Evolutionary conservation across 169 alveolate species (phyloP), one percentile per base, ranked within the genome.

Genomic region (Besnoitia besnoiti): DNA sequence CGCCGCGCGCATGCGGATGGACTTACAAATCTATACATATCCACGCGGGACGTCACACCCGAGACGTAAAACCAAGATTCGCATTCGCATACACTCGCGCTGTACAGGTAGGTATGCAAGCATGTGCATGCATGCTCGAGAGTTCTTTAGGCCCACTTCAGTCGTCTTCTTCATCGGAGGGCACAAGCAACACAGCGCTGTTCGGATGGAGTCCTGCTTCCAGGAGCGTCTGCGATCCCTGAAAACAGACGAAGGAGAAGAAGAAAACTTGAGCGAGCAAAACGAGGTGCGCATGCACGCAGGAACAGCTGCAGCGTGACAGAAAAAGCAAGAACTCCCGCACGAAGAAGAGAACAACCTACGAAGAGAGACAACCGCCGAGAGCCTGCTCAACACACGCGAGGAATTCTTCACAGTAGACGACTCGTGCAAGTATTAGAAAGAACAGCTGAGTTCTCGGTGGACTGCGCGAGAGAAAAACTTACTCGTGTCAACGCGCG

Each of bases 161-260:
- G 2, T 73, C 82, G 3, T 73, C 82, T 73, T 73, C 82, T 19
- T 73, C 82, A 19, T 73, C 82, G 16, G 82, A 21, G 82, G 82
- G 82, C 27, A 73, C 46, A 16, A 73, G 82, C 39, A 73, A 42
- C 10, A 73, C 82, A 73, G 82, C 82, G 46, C 82, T 73, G 82
- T 73, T 73, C n/a, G 82, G 82, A n/a, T 73, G 82, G 39, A 73
- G 46, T 16, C 14, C 39, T 2, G 82, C 5, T 7, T 73, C 82
- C 24, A n/a, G 47, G 39, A 73, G 82, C 7, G 82, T 73, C 82
- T 19, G 27, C 46, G 82, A 16, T 2, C 46, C 82, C 82, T 73
- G 24, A 7, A 62, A 62, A 62, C 5, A 62, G 79, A 7, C 39
- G 79, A 62, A 21, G 19, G 10, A 73, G 46, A 73, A 37, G n/a